Base-by-base conservation (phyloP, 306 rosid species). In the Purshia tridentata region DNA sequence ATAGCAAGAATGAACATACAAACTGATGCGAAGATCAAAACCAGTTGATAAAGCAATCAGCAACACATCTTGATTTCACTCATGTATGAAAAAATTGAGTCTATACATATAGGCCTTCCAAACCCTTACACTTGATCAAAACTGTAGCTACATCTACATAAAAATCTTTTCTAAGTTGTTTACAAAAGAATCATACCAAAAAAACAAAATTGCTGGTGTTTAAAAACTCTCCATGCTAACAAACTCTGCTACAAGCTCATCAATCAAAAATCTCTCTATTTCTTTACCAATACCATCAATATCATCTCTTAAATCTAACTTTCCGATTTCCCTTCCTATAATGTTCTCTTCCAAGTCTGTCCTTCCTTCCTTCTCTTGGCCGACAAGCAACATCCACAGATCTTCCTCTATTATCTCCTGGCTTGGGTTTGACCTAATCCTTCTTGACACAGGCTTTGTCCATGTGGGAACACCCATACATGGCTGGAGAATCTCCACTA, bases 211-310 rank as follows among this genome's bases (percentile, higher is more conserved):
- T 72, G 81, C 65, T 72, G 69, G 45, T 69, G 15, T 51, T 87
- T 72, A 79, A 77, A 77, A 81, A 59, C 51, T 60, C 71, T 79
- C 70, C 67, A 53, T 54, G 72, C 87, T 75, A 83, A 80, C 76
- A 57, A 91, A 62, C 87, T 91, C 96, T 6, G 77, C 69, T 39
- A 73, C 78, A 61, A 95, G 93, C 78, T 90, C 96, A 66, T 86
- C 88, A 29, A 87, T 46, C 79, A 90, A 84, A 47, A 80, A 76
- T 46, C 80, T 73, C 80, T 83, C 98, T 77, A 90, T 70, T 78
- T 95, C 90, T 49, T 40, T 76, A 84, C 85, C 91, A 59, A 88
- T 79, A 73, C 55, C 72, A 76, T 84, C 90, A 49, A 87, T 78
- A 67, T 88, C 89, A n/a, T 83, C 87, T 70, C 79, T 80, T 81